Evolutionary conservation across 345 rosid genomes (phyloP), one percentile per base, ranked within the genome.

Genomic region (Eucalyptus urophylla): DNA sequence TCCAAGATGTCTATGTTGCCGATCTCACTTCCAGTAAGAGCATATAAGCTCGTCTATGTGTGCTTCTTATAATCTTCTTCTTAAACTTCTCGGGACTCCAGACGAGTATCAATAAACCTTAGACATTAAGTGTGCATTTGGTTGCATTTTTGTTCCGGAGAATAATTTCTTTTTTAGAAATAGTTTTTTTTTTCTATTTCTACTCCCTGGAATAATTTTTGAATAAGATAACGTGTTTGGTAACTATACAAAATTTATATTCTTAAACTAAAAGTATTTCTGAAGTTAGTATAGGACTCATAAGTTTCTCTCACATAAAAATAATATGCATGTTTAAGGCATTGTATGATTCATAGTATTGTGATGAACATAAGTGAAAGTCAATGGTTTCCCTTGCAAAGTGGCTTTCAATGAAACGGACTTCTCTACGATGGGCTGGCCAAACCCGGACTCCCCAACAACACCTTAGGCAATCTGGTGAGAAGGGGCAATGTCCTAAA

Each of bases 1-100:
- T 97, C 89, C 99, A 97, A 93, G 99, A 97, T 91, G 67, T 97
- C 43, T 96, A 96, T 87, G 99, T 96, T 44, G 98, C 98, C 49
- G 95, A 97, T 90, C 93, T 92, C 80, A 50, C 91, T 87, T 91
- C 93, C 11, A 22, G 65, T 88, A 81, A 88, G 67, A 72, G 25
- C 81, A 9, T 0, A 72, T 10, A 37, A 10, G 81, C 45, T 19
- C 19, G 45, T 37, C 44, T 17, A 5, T 33, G 25, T 13, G 45
- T 12, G 25, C 22, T 72, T 72, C 8, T 17, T 19, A 33, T 37
- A 9, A 24, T 19, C 81, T 19, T 72, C 44, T 72, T 72, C 81
- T 72, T 72, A 72, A 72, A 33, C 7, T 33, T 5, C 22, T 2
- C 7, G 9, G 1, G 11, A 33, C 80, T 33, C 11, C 24, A 33